A percentile compares a stretch with the other conserved stretches of the same genome.
Conservation (phyloP, 148 eudicot genomes). For the Cornus florida region DNA sequence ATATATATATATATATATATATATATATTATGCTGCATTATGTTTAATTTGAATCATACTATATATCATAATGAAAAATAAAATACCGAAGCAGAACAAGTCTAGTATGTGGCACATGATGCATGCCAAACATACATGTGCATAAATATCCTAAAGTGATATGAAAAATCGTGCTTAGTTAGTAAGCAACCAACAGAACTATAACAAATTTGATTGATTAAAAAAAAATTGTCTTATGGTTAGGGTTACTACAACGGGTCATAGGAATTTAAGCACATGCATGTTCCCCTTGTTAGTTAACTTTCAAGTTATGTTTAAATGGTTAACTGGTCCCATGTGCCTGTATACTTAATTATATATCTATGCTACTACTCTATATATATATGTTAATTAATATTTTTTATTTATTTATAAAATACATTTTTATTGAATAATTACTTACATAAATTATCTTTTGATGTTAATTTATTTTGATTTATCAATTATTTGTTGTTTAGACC, state of each 20-base stretch:
- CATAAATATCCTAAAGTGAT: neutral
- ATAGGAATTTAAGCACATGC: slow-evolving; percentile 10
- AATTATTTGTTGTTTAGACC: too few relatives aligned
- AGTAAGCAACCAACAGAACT: neutral
- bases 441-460: too few relatives aligned
- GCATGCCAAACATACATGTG: neutral
- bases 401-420: too few relatives aligned
- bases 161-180: neutral
- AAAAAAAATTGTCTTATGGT: neutral
- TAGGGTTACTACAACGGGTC: slow-evolving; percentile 6
- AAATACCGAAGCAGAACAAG: neutral
- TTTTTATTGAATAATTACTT: too few relatives aligned
- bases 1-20: too few relatives aligned
- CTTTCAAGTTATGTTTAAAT: neutral
- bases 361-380: too few relatives aligned
- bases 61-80: too few relatives aligned
- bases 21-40: too few relatives aligned
- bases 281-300: neutral
- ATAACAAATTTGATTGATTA: neutral
- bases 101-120: neutral
- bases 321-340: neutral
- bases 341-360: too few relatives aligned
- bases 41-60: too few relatives aligned
- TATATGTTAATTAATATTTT: too few relatives aligned
- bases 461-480: too few relatives aligned